Evolutionary conservation across 1,139 yeast genomes (phyloP).

Genomic region (Saccharomyces pastorianus): DNA sequence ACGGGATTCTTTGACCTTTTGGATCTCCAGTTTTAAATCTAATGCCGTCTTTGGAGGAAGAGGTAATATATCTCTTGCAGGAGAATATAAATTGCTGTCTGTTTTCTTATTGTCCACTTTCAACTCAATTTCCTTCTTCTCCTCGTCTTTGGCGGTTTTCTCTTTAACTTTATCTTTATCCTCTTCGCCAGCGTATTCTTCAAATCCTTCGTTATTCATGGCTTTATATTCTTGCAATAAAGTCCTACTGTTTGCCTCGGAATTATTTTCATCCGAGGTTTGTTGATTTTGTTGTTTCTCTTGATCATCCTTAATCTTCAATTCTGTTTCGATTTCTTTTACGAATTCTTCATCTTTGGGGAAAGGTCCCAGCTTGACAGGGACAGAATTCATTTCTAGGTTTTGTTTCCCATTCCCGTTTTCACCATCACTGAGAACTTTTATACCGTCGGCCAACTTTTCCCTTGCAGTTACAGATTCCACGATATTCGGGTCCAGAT

Average conservation of each 20-base stretch:
- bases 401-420: conserved; percentile 43
- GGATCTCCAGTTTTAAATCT: conserved; percentile 72
- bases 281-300: conserved; percentile 21
- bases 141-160: conserved; percentile 29
- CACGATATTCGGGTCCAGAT: conserved; percentile 58
- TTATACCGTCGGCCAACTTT: conserved; percentile 29
- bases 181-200: conserved; percentile 1
- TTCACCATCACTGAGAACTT: conserved; percentile 41
- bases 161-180: conserved; percentile 6
- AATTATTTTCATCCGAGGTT: conserved; percentile 3
- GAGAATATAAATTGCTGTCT: conserved; percentile 43
- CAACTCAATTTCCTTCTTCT: conserved; percentile 10
- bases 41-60: conserved; percentile 73
- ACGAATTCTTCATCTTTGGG: conserved; percentile 82
- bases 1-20: conserved; percentile 74
- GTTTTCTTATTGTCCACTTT: conserved; percentile 16
- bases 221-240: conserved; percentile 44
- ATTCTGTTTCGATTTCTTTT: conserved; percentile 76
- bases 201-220: conserved; percentile 30
- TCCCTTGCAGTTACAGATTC: conserved; percentile 27
- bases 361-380: conserved; percentile 71
- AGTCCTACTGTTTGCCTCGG: conserved; percentile 18
- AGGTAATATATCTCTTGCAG: conserved; percentile 68
- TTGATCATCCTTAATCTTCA: conserved; percentile 65
- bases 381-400: conserved; percentile 51